Evolutionary conservation across 768 basidiomycete species (phyloP).

Genomic region (Kwoniella newhampshirensis): DNA sequence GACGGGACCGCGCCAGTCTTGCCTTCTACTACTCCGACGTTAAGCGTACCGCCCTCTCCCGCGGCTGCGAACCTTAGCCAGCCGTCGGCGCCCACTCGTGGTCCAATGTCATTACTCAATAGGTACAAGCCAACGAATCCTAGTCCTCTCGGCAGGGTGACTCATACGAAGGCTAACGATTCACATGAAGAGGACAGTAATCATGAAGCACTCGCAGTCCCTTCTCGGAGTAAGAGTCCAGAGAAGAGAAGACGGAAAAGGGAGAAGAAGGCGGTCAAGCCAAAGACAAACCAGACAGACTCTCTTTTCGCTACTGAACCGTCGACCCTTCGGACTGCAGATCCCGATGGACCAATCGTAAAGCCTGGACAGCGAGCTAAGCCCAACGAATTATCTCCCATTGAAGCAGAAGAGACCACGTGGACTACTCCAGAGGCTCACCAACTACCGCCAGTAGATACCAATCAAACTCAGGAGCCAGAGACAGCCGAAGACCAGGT

Average conservation of each 20-base stretch:
- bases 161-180: not conserved
- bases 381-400: too few species aligned
- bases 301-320: too few species aligned
- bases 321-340: not conserved
- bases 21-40: not conserved
- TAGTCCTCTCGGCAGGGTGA: conserved; percentile 18
- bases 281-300: not conserved
- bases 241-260: conserved; percentile 38
- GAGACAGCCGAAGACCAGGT: too few species aligned
- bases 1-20: too few species aligned
- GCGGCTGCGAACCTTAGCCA: too few species aligned
- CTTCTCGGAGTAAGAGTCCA: conserved; percentile 48
- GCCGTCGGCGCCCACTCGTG: not conserved
- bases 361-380: too few species aligned
- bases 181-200: conserved; percentile 8
- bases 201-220: not conserved
- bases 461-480: too few species aligned
- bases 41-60: not conserved
- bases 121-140: conserved; percentile 22
- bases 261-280: conserved; percentile 40
- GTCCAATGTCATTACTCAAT: conserved; percentile 3
- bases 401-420: too few species aligned
- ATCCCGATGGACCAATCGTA: too few species aligned
- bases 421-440: too few species aligned
- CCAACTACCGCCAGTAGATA: too few species aligned